Evolutionary conservation across 1,139 yeast species (phyloP), one percentile per base, ranked within the genome.

Genomic region (Nakaseomyces sp.): DNA sequence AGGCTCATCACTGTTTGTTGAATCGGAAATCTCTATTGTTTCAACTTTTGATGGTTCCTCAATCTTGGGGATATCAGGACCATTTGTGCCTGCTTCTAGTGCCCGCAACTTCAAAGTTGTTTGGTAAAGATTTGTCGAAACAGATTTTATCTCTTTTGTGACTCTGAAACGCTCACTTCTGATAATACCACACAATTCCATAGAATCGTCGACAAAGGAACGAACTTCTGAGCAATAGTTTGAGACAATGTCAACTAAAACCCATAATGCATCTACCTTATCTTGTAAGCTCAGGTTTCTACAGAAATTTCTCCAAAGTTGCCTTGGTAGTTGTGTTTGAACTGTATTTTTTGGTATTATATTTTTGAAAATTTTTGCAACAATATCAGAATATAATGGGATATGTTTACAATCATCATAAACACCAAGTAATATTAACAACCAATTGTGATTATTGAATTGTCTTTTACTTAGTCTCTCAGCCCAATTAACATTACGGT

Each of bases 401-500:
- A 63, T 45, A 39, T 57, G 58, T 36, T 49, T 50, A 40, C 62
- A 56, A 41, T 62, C 66, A 43, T 76, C 63, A 9, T 88, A 69
- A 4, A 88, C 70, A 16, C 96, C 96, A 38, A 88, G 63, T 29
- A 88, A 64, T 40, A 83, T 76, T 37, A 81, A 72, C 55, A 86
- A 82, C 96, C 96, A 89, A 45, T 79, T 79, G 4, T 96, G 95
- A 55, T 86, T 89, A 55, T 74, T 79, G 60, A 84, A 91, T 54
- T 76, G 76, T 46, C 96, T 76, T 50, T 76, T 79, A 12, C 81
- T 73, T 24, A 88, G 70, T 39, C 94, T 69, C 24, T 84, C 93
- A 50, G 79, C 76, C 96, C 96, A 89, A 16, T 80, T 67, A 0
- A 69, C 68, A 38, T 79, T 78, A 46, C 84, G 71, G 61, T 78